Evolutionary conservation across 805 yeast genomes (phyloP).

Genomic region (Ogataea sp.): DNA sequence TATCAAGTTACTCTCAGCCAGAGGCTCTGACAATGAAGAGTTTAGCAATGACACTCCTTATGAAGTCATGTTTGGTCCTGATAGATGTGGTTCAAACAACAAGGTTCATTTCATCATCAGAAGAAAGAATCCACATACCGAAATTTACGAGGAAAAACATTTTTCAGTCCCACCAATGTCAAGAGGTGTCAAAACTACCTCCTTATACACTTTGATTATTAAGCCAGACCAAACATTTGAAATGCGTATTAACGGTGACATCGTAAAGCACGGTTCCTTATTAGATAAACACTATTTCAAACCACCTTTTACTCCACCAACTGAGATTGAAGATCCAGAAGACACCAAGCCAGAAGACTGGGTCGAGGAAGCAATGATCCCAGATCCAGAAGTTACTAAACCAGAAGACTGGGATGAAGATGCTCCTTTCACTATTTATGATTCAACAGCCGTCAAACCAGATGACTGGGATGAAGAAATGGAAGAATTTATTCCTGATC

Average conservation of each 20-base stretch:
- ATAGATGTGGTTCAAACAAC: conserved; percentile 75
- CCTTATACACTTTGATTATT: conserved; percentile 72
- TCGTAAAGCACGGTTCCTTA: conserved; percentile 62
- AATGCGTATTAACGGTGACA: conserved; percentile 75
- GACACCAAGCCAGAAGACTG: conserved; percentile 72
- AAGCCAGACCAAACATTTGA: conserved; percentile 62
- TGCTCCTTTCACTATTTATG: conserved; percentile 55
- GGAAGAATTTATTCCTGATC: conserved; percentile 54
- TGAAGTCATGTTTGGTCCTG: conserved; percentile 93
- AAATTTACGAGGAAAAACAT: conserved; percentile 61
- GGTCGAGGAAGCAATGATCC: conserved; percentile 63
- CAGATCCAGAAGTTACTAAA: conserved; percentile 60
- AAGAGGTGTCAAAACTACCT: conserved; percentile 44
- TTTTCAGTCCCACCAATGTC: conserved; percentile 62
- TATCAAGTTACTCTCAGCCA: conserved; percentile 55
- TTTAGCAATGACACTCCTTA: conserved; percentile 65
- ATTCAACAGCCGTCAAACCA: conserved; percentile 64
- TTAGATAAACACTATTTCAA: conserved; percentile 44
- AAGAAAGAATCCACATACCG: conserved; percentile 46
- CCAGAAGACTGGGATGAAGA: conserved; percentile 84
- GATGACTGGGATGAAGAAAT: conserved; percentile 71
- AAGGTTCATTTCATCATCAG: conserved; percentile 71
- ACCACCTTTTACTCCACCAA: conserved; percentile 68
- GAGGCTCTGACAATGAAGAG: conserved; percentile 30
- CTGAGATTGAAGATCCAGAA: conserved; percentile 44